Base-by-base conservation (phyloP, 2,329 filamentous ascomycete species). In the Diaporthe sp. region DNA sequence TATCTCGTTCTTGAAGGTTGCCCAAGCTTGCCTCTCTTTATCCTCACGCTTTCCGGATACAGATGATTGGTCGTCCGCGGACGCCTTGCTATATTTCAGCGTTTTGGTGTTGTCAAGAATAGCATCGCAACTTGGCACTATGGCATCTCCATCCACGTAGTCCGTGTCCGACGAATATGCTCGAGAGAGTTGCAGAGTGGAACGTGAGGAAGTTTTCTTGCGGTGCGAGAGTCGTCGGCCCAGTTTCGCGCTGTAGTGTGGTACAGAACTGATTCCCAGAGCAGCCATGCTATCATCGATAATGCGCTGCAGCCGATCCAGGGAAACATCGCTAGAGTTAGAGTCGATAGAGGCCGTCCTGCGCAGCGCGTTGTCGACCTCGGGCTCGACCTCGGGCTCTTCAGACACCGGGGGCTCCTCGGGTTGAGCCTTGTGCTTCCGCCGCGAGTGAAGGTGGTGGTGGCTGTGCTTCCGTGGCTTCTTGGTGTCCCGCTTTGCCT, bases 71-170 rank as follows among this genome's bases (percentile, higher is more conserved):
- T 88, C 86, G 61, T 88, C 87, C 8, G 81, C 79, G 39, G 83
- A 82, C 4, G 82, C 80, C 28, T 86, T 83, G 19, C 87, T 89
- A 81, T 97, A 98, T 69, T 92, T 91, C 79, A 98, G 87, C 0
- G 96, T 97, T 84, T 96, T 97, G 7, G 94, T 94, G 81, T 98
- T 98, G 84, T 98, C 96, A 28, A 98, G 88, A 61, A 93, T 87
- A 10, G 92, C 95, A 82, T 98, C 95, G 79, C 96, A 97, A 78
- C 91, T 92, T 0, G 96, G 96, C 1, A 98, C 95, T n/a, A 94
- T 84, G 25, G 92, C 88, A 77, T 98, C 95, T n/a, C 91, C 91
- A 77, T 98, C 96, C 22, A 91, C 86, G 79, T 93, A 94, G 75
- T 98, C 96, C 0, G 95, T 97, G 79, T 98, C 96, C 0, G 95